Percentiles rank a stretch among this genome's conserved stretches.
phyloP scores from a whole-genome alignment of 768 basidiomycete species.

The Lactarius deliciosus region DNA sequence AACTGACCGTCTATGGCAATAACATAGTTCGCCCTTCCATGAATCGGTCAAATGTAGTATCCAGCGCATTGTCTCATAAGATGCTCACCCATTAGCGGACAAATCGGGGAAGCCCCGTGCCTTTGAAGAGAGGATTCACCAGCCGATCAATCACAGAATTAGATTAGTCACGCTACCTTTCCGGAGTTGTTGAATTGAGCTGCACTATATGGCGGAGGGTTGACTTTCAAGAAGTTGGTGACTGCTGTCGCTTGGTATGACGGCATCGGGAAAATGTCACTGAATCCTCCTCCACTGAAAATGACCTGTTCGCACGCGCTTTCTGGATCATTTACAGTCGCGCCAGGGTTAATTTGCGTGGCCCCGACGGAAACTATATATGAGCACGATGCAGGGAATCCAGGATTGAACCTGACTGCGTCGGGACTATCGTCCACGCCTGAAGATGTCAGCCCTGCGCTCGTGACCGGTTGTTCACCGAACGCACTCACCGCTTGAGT shows the following conservation, averaged over 20 bases:
- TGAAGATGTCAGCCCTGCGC: constrained; percentile 16
- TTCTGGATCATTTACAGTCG: constrained; percentile 39
- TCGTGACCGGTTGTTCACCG: background rate
- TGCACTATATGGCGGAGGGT: constrained; percentile 38
- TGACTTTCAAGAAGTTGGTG: constrained; percentile 34
- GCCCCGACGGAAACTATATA: constrained; percentile 42
- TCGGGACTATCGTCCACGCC: constrained; percentile 29
- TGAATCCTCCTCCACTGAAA: constrained; percentile 44
- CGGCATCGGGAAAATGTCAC: constrained; percentile 42
- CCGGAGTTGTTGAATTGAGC: constrained; percentile 39
- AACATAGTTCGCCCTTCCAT: constrained; percentile 35
- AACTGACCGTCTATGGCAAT: constrained; percentile 37
- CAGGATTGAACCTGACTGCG: constrained; percentile 42
- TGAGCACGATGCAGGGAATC: constrained; percentile 46
- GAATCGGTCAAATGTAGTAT: background rate
- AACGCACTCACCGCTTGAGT: constrained; percentile 32
- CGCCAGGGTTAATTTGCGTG: constrained; percentile 39
- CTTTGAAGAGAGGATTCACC: constrained; percentile 12
- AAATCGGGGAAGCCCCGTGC: constrained; percentile 38
- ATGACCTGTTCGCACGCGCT: constrained; percentile 41
- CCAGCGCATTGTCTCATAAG: background rate
- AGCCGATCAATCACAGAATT: background rate
- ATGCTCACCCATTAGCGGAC: constrained; percentile 37
- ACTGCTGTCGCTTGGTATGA: constrained; percentile 38
- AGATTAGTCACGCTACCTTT: constrained; percentile 24